Evolutionary conservation across 2,329 filamentous ascomycete genomes (phyloP), one percentile per base, ranked within the genome.

Genomic region (Drechslerella dactyloides): DNA sequence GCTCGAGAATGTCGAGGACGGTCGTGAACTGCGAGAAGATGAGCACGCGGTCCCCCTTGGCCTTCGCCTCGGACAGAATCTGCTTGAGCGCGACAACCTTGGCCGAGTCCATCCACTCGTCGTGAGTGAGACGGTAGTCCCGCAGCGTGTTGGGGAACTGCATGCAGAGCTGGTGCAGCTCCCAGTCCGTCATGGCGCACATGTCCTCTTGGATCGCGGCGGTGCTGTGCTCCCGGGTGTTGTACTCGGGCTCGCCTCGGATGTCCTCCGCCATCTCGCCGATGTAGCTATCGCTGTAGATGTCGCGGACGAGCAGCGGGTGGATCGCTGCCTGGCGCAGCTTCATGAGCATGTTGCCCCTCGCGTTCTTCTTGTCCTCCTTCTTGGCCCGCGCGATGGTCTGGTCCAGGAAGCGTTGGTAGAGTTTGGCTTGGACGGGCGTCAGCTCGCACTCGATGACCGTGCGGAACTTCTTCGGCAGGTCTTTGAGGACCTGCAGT

Each of bases 1-100:
- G 87, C 74, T 92, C 89, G 0, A 99, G 83, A 63, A 99, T 92
- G 79, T 97, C 90, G 80, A 97, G 89, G 61, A 96, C 89, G 74
- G 91, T 89, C 5, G 91, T 91, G 79, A 97, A 99, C 76, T 96
- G 92, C 51, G 90, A 96, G 81, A 99, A 99, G 23, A 99, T 87
- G 1, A 99, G 84, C 0, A 90, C 88, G 2, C 93, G 88, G 78
- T 97, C 93, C 2, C 93, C 93, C 58, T 91, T 92, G 69, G 84
- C 81, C 74, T 88, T 88, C 80, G 91, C 97, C 13, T 84, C 80
- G 10, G 83, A 82, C 0, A 99, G 83, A 11, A 99, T 84, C 76
- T 90, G 85, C 24, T 91, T 83, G 24, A 97, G 85, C 75, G 90
- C 89, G 74, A 87, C 82, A n/a, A 97, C 88, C 79, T 99, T 99